Base-by-base conservation (phyloP, 2,329 filamentous ascomycete genomes). In the Cladophialophora yegresii region DNA sequence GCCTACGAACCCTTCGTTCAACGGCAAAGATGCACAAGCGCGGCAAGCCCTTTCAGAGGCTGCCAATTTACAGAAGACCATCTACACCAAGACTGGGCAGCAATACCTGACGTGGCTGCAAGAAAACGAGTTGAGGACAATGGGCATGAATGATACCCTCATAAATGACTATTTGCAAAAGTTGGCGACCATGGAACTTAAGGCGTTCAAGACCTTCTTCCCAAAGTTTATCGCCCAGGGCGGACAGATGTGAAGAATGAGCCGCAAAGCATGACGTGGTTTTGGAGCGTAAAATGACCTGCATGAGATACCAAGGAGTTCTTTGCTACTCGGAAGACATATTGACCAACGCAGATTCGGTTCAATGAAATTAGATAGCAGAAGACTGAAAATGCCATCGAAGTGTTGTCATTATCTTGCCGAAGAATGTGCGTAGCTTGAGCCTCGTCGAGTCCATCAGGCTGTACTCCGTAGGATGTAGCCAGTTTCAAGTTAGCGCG, bases 1-100 rank as follows among this genome's bases (percentile, higher is more conserved):
- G 6, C 86, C 96, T 40, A 87, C 86, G 45, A 89, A 93, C 51
- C 83, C 89, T 5, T 84, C 84, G 22, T 97, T 98, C 82, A 89
- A 89, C 69, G 87, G 91, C 0, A 87, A 88, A 68, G 95, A 99
- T 75, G 92, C 93, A 1, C 92, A 96, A 79, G 90, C 90, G 36
- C 90, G 90, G 75, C 89, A 93, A 76, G 90, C 97, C 0, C 84
- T 99, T 45, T 88, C 87, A 61, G 95, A 99, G 79, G 92, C 96
- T 67, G 92, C 92, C 2, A 85, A 84, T 2, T 79, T 99, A 64
- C 92, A 99, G 77, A 92, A 95, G 77, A 89, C 86, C 40, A 95
- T 99, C 67, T 93, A 97, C 74, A 84, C 86, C 70, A 98, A 98
- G 80, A 93, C 91, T 12, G 95, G 95, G 28, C 85, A 90, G 58